Evolutionary conservation across 1,139 yeast genomes (phyloP).

Genomic region (Magnusiomyces suaveolens): DNA sequence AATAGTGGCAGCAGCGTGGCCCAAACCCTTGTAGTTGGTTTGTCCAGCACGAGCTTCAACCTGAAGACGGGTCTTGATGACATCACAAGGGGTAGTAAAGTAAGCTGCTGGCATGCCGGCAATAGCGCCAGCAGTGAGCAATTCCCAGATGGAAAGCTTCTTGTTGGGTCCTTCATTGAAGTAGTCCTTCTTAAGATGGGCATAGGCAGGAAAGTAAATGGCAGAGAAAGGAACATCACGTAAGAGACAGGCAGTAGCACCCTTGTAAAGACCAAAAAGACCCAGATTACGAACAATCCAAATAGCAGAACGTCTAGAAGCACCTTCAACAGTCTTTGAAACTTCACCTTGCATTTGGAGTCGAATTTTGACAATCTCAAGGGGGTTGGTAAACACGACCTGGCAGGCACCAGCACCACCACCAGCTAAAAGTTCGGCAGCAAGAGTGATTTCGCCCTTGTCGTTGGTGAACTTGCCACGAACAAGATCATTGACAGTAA

Average conservation of each 20-base stretch:
- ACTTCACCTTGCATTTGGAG: constrained; percentile 87
- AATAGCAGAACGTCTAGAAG: constrained; percentile 47
- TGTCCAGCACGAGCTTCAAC: constrained; percentile 74
- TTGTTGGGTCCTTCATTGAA: constrained; percentile 74
- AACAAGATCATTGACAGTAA: constrained; percentile 85
- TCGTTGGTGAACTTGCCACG: constrained; percentile 59
- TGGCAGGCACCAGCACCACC: constrained; percentile 95
- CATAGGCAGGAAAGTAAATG: constrained; percentile 94
- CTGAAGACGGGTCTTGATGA: constrained; percentile 89
- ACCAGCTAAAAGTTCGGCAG: constrained; percentile 79
- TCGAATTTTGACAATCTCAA: constrained; percentile 91
- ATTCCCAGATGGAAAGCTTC: constrained; percentile 67
- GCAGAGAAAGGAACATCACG: constrained; percentile 97
- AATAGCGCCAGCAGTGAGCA: constrained; percentile 79
- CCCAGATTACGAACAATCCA: constrained; percentile 75
- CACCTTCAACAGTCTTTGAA: constrained; percentile 36
- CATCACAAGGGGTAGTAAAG: constrained; percentile 93
- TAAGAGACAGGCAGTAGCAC: constrained; percentile 81
- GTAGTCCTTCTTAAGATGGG: constrained; percentile 74
- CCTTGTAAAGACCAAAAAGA: constrained; percentile 76
- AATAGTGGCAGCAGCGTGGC: constrained; percentile 67
- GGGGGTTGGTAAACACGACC: constrained; percentile 89
- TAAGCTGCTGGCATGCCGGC: constrained; percentile 99
- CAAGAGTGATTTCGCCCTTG: constrained; percentile 47
- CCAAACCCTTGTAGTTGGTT: constrained; percentile 62